Evolutionary conservation across 192 early-diverging fungal genomes (phyloP), one percentile per base, ranked within the genome.

Genomic region (Coemansia sp.): DNA sequence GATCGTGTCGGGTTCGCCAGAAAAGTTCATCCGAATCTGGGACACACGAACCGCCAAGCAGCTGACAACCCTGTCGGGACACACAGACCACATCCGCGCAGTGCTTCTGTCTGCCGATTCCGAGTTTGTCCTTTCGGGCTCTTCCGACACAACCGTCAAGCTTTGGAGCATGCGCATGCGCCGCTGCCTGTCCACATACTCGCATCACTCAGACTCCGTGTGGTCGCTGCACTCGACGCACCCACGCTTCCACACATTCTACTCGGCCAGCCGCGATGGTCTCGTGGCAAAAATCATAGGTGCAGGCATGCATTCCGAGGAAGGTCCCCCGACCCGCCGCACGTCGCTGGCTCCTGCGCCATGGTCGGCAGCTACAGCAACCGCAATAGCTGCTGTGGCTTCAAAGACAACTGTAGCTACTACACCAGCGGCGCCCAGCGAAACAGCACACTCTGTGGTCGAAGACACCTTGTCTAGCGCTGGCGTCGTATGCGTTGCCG

Each of bases 21-120:
- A 99, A 54, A 97, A 93, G 75, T 75, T 91, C 53, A 84, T 99
- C 31, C 83, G 92, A 40, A 78, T 96, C 5, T 99, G 93, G 93
- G 97, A 99, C 72, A 86, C 92, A 57, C 72, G 91, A 7, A 78
- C 86, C 2, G 86, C 84, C 20, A 84, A 88, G 57, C 81, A 86
- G 60, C 84, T 92, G 37, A 87, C 87, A 14, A 87, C 88, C 62
- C 83, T 99, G 44, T 79, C 87, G 7, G 97, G 97, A 6, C 97
- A 99, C 59, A 94, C 92, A n/a, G 97, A 99, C 68, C 93, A 94
- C 64, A 91, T 99, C 25, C 90, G 97, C 41, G 86, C 90, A 22
- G 66, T 97, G 20, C 70, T 97, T 31, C 76, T 99, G 23, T 91
- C 89, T 31, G 86, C 92, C 29, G 94, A 95, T 74, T 95, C 94